A percentile compares a stretch with the other conserved stretches of the same genome.
Conservation (phyloP, 2,329 filamentous ascomycete species). For the Calonectria pteridis region DNA sequence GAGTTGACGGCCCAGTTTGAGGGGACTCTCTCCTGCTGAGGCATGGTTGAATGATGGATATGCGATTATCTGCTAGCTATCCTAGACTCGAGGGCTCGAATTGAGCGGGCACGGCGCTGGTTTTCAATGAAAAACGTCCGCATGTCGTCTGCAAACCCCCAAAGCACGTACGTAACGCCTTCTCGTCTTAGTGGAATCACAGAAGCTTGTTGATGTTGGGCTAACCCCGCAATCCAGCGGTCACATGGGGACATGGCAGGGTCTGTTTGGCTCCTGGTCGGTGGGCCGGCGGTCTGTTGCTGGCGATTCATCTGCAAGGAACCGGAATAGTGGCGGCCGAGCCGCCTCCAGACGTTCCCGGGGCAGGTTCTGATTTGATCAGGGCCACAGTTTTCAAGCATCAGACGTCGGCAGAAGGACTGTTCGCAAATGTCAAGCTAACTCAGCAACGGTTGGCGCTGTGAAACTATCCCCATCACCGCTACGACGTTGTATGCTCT, state of each 20-base stretch:
- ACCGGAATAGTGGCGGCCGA: not conserved
- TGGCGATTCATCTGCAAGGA: not conserved
- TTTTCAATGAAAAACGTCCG: not conserved
- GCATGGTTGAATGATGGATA: slow-evolving; percentile 31
- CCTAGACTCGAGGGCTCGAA: not conserved
- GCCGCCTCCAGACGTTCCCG: not conserved
- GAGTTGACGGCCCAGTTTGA: slow-evolving; percentile 40
- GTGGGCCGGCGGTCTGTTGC: not conserved
- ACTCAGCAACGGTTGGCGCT: not conserved
- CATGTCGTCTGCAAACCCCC: not conserved
- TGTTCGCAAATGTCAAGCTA: not conserved
- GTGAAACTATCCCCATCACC: not conserved
- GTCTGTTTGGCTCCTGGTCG: slow-evolving; percentile 15
- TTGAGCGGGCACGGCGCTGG: not conserved
- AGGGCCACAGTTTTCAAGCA: not conserved
- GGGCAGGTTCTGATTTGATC: not conserved
- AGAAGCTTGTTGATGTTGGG: not conserved
- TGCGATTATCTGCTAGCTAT: not conserved
- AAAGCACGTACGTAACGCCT: slow-evolving; percentile 3
- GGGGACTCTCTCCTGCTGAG: slow-evolving; percentile 48
- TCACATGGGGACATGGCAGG: slow-evolving; percentile 13
- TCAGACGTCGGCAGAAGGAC: not conserved
- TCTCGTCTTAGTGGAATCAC: not conserved
- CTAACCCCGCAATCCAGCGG: slow-evolving; percentile 12
- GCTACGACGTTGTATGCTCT: not conserved